These are phyloP conservation scores for Blepharisma japonicum DNA, from an alignment of 73 alveolate genomes.

Conservation along the genomic window DNA sequence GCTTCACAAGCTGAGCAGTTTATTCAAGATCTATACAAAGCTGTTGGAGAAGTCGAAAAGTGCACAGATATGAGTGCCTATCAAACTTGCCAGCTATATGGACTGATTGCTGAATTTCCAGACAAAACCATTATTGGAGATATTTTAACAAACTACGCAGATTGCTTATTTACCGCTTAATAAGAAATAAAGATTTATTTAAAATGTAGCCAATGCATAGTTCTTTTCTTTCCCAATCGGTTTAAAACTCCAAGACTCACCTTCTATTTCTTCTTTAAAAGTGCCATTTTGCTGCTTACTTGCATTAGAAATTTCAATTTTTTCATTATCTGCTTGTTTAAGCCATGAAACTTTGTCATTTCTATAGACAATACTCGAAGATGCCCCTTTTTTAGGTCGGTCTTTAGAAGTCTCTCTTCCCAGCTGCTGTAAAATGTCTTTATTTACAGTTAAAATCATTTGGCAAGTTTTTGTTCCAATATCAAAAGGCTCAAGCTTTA, in stretches of 20 bases:
- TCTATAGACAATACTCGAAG: not conserved
- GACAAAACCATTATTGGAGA: conserved; percentile 17
- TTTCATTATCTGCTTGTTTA: not conserved
- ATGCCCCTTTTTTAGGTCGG: conserved; percentile 6
- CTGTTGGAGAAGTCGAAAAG: conserved; percentile 63
- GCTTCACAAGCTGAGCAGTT: conserved; percentile 57
- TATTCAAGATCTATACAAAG: conserved; percentile 58
- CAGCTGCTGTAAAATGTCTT: not conserved
- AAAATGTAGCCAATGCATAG: too few relatives aligned
- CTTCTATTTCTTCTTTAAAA: too few relatives aligned
- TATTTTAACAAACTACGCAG: not conserved
- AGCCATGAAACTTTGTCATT: conserved; percentile 12
- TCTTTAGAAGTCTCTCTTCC: conserved; percentile 24
- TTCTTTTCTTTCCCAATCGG: too few relatives aligned
- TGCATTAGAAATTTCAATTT: too few relatives aligned
- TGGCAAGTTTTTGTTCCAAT: not conserved
- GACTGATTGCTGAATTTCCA: conserved; percentile 8
- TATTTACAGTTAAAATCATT: not conserved
- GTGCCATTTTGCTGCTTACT: too few relatives aligned
- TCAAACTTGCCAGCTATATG: not conserved
- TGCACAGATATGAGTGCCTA: not conserved
- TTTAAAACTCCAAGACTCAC: too few relatives aligned
- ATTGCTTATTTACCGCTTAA: conserved; percentile 7
- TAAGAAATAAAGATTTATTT: too few relatives aligned
- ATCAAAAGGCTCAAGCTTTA: not conserved